Conservation (phyloP, 2,329 filamentous ascomycete genomes). For the Verticillium albo-atrum region DNA sequence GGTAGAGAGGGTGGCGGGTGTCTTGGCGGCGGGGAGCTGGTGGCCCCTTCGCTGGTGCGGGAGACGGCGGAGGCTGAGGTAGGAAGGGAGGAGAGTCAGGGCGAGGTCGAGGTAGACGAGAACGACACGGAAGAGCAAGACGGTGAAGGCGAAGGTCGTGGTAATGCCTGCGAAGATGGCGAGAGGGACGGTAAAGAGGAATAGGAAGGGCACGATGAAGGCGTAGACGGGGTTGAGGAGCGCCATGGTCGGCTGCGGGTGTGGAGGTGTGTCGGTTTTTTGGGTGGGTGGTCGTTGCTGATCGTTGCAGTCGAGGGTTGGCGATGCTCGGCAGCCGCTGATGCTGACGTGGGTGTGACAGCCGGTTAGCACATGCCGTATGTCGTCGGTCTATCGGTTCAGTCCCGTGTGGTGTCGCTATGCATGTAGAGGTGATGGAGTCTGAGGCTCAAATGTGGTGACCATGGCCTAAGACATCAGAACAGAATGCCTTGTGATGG, state of each 20-base stretch:
- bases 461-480: not conserved
- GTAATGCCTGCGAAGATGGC: constrained; percentile 60
- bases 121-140: constrained; percentile 56
- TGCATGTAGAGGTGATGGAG: not conserved
- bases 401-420: not conserved
- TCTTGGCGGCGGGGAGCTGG: constrained; percentile 12
- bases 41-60: constrained; percentile 22
- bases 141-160: constrained; percentile 55
- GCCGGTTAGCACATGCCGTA: not conserved
- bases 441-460: not conserved
- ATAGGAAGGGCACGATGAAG: constrained; percentile 57
- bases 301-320: not conserved
- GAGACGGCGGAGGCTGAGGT: constrained; percentile 38
- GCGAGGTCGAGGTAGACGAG: constrained; percentile 61
- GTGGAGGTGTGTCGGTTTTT: not conserved
- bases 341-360: not conserved
- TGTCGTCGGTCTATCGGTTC: not conserved
- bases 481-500: not conserved
- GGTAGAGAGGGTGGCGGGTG: constrained; percentile 7
- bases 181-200: constrained; percentile 59
- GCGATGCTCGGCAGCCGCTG: not conserved
- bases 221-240: constrained; percentile 50
- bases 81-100: constrained; percentile 51
- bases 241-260: constrained; percentile 33
- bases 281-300: not conserved